Evolutionary conservation across 2,329 filamentous ascomycete species (phyloP), one percentile per base, ranked within the genome.

Genomic region (Aspergillus felis): DNA sequence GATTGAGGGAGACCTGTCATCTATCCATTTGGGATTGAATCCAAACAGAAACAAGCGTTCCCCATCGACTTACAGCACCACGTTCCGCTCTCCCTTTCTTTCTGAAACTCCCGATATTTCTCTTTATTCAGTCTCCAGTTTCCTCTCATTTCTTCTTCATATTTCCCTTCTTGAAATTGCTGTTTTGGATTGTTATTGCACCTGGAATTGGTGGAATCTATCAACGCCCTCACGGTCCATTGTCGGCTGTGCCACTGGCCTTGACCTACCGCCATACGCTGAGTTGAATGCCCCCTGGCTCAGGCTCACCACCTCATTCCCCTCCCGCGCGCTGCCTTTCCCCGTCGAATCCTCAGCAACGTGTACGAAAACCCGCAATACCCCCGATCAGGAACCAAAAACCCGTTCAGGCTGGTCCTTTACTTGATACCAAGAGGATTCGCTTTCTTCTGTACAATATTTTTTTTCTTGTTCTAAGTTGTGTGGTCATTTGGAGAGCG

Each of bases 401-500:
- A 12, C 3, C 25, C 38, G 28, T 17, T 46, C 51, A 62, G 64
- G 62, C 64, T 66, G 64, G 64, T 62, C 62, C 64, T 62, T 38
- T 64, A 56, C 47, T 57, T 55, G 56, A 55, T 50, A 54, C 50
- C 51, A 17, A 42, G 49, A 24, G 50, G 56, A 54, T 50, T 44
- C 44, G 57, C 35, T 54, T 59, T 48, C 41, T 53, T 44, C 48
- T 38, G 3, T 25, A 51, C 29, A 35, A 29, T 27, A 44, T 53
- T 50, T 46, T 46, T 32, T 28, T 28, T 29, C 3, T 29, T 35
- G 24, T 47, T 25, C 44, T 25, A 49, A 53, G 53, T 64, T 61
- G 60, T 65, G 61, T 55, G 63, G 58, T 54, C 57, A 56, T 56
- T 62, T 50, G 49, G 50, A 59, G 56, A 61, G 64, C 63, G 57